Evolutionary conservation across 306 rosid genomes (phyloP).

Genomic region (Pterocarpus macrocarpus): DNA sequence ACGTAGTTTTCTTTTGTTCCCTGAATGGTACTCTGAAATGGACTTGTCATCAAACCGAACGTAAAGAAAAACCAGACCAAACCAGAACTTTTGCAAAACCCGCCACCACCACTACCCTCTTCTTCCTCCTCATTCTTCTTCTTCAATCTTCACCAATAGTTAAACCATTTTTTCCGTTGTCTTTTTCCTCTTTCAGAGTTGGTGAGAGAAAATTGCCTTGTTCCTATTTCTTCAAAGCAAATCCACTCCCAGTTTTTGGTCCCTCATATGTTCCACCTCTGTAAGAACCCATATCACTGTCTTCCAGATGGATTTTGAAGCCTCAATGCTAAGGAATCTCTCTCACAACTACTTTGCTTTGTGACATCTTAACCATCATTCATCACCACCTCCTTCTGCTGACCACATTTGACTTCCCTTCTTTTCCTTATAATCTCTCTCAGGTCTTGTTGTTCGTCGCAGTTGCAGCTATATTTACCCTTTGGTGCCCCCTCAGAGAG

Average conservation of each 20-base stretch:
- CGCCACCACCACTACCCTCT: background rate
- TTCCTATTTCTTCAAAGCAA: conserved; percentile 49
- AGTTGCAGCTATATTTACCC: conserved; percentile 6
- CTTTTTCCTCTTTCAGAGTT: background rate
- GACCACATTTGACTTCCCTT: conserved; percentile 40
- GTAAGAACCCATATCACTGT: conserved; percentile 37
- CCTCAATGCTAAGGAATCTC: conserved; percentile 53
- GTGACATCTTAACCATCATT: conserved; percentile 52
- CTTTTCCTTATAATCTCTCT: conserved; percentile 37
- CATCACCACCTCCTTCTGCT: conserved; percentile 43
- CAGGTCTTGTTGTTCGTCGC: conserved; percentile 6
- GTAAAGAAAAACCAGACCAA: conserved; percentile 28
- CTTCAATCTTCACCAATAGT: conserved; percentile 31
- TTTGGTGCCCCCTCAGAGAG: background rate
- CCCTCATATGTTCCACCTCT: conserved; percentile 15
- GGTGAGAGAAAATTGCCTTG: conserved; percentile 17
- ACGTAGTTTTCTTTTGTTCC: conserved; percentile 20
- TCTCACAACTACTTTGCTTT: conserved; percentile 50
- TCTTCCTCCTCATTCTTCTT: conserved; percentile 15
- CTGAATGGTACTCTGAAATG: conserved; percentile 37
- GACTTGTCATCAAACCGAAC: conserved; percentile 49
- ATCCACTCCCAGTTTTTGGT: conserved; percentile 6
- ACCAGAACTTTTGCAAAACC: conserved; percentile 5
- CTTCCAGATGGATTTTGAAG: conserved; percentile 43
- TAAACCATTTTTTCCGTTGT: conserved; percentile 21